Base-by-base conservation (phyloP, 306 rosid genomes). In the Trifolium repens region DNA sequence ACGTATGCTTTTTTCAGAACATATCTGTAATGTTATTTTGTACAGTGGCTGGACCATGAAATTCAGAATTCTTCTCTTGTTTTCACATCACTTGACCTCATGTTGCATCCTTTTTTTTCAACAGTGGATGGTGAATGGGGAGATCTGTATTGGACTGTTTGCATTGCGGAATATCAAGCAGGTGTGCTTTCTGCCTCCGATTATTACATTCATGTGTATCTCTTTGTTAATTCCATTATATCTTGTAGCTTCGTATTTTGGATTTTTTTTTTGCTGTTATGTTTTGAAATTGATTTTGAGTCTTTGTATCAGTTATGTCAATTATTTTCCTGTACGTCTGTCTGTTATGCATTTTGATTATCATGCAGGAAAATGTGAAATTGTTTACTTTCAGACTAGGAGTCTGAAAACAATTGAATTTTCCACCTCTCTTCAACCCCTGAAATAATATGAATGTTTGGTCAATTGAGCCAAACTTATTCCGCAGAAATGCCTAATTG, bases 71-170 rank as follows among this genome's bases (percentile, higher is more conserved):
- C 40, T 78, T 73, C 72, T 78, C 40, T 55, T 74, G 30, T 42
- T 52, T 75, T 49, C 65, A 71, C 68, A 34, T 80, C 39, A 71
- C 61, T 75, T 78, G 68, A 67, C 73, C 53, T 60, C 71, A 44
- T 85, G 72, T 72, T 77, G 37, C n/a, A 22, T 52, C 27, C 53
- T 15, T 67, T 55, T 55, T 54, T 64, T 40, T 44, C 65, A 79
- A 66, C 94, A 96, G 99, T 96, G 99, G 99, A 88, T 96, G 93
- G 99, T 96, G 85, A 96, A 92, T 82, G 99, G 99, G 79, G 99
- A 96, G 83, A 91, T 96, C 82, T 96, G 99, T 80, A 91, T 96
- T 80, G 99, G 99, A 79, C 87, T 96, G 64, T 96, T 96, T 86
- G 94, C 99, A 24, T 49, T 88, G 83, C 92, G 90, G 84, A 85